Percentiles rank a stretch among this genome's conserved stretches.
These are phyloP conservation scores for Breynia disticha DNA, from an alignment of 441 rosid genomes.

Conservation along the genomic window DNA sequence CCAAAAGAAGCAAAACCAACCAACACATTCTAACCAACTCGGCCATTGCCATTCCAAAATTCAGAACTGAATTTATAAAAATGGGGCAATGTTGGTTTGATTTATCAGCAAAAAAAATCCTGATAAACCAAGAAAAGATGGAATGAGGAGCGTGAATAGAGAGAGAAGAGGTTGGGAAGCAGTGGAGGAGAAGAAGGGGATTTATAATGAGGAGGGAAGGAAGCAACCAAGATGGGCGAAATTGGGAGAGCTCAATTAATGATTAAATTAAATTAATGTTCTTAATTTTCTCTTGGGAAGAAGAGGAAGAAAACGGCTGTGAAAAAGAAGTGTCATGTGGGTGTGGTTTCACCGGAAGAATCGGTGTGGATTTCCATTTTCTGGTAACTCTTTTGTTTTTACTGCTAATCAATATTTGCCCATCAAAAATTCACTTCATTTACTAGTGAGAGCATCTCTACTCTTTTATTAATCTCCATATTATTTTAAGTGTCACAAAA, in stretches of 20 bases:
- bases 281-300: constrained; percentile 11
- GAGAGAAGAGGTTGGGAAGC: constrained; percentile 19
- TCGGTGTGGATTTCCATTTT: constrained; percentile 37
- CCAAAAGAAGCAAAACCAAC: constrained; percentile 38
- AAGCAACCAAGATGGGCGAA: constrained; percentile 33
- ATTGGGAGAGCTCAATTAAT: constrained; percentile 38
- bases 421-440: too few species aligned
- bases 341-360: constrained; percentile 34
- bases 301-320: constrained; percentile 20
- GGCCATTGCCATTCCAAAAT: constrained; percentile 12
- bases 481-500: too few species aligned
- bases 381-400: neutral
- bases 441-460: too few species aligned
- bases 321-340: constrained; percentile 47
- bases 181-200: constrained; percentile 16
- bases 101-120: constrained; percentile 29
- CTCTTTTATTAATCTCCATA: too few species aligned
- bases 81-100: constrained; percentile 32
- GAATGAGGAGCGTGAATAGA: constrained; percentile 13
- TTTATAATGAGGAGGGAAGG: constrained; percentile 45
- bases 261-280: constrained; percentile 4
- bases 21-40: constrained; percentile 29
- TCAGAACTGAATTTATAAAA: constrained; percentile 4
- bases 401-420: neutral
- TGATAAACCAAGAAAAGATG: constrained; percentile 19